Base-by-base conservation (phyloP, 2,329 filamentous ascomycete species). In the Talaromyces sp. region DNA sequence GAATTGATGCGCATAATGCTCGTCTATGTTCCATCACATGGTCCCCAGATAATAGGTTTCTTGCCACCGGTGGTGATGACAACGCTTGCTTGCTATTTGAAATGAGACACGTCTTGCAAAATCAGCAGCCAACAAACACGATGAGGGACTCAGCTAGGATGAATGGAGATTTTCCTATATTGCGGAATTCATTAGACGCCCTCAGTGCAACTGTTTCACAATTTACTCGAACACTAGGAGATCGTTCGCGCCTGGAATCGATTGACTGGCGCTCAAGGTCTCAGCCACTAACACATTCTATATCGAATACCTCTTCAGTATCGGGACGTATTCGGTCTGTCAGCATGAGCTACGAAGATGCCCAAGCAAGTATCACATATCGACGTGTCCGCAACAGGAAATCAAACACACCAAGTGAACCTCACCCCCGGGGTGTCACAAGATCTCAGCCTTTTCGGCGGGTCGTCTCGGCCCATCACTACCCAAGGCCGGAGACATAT, bases 1-100 rank as follows among this genome's bases (percentile, higher is more conserved):
- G 88, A 67, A 88, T 98, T 68, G 83, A 83, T 35, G 86, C 91
- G 7, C 93, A 98, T 73, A 86, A 83, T 1, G 92, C 97, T 75
- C 93, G 98, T 71, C 88, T 99, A 61, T 99, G 95, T 70, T 93
- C 93, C 1, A 80, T 99, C n/a, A 85, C 90, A 2, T 98, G 93
- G 91, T 93, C 92, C 3, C 80, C 81, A 2, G 86, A 91, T 69
- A 92, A 92, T 3, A 82, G 82, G 2, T 82, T 87, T 39, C 93
- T 99, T 73, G 92, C 91, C 14, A 92, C 91, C 4, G 93, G 95
- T 6, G 92, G 91, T 25, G 98, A 99, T 72, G 95, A 99, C 79
- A 97, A 98, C 71, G 76, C 87, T 2, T 96, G 93, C 71, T 90
- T 88, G 68, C 81, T 98, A 1, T 96, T 96, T 73, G 86, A 93